These are phyloP conservation scores for Vitellaria paradoxa DNA, from an alignment of 179 eudicot species.

Conservation along the genomic window DNA sequence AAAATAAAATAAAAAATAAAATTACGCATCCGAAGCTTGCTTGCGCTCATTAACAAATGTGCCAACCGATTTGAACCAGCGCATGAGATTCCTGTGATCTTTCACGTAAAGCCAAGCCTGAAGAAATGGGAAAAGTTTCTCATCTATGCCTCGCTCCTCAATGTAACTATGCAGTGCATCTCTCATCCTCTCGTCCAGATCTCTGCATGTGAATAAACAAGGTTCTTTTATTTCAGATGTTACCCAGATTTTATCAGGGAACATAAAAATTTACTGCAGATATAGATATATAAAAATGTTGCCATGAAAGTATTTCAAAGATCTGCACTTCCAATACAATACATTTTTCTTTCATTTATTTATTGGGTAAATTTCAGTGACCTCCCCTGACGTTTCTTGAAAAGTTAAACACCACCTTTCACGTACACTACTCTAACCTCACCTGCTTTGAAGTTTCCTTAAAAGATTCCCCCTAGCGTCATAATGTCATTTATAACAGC, in stretches of 20 bases:
- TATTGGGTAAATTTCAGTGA: no score
- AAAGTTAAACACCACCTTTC: no score
- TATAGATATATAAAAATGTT: not conserved
- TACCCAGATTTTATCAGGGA: not conserved
- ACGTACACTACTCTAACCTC: no score
- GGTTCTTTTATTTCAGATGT: not conserved
- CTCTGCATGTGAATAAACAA: conserved; percentile 37
- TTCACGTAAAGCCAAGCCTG: conserved; percentile 95
- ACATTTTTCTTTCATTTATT: not conserved
- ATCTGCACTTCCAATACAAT: not conserved
- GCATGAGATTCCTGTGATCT: conserved; percentile 73
- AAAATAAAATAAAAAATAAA: no score
- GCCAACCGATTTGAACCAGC: conserved; percentile 75
- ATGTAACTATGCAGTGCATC: conserved; percentile 72
- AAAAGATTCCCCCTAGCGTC: no score
- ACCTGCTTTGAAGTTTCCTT: no score
- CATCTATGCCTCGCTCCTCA: conserved; percentile 79
- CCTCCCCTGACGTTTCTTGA: no score
- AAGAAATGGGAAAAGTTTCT: conserved; percentile 76
- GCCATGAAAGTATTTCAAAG: not conserved
- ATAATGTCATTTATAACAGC: no score
- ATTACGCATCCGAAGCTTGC: conserved; percentile 12
- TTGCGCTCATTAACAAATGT: conserved; percentile 29
- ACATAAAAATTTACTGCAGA: not conserved
- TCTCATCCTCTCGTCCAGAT: conserved; percentile 66